Conservation (phyloP, 1,139 yeast species). For the Blastobotrys proliferans region DNA sequence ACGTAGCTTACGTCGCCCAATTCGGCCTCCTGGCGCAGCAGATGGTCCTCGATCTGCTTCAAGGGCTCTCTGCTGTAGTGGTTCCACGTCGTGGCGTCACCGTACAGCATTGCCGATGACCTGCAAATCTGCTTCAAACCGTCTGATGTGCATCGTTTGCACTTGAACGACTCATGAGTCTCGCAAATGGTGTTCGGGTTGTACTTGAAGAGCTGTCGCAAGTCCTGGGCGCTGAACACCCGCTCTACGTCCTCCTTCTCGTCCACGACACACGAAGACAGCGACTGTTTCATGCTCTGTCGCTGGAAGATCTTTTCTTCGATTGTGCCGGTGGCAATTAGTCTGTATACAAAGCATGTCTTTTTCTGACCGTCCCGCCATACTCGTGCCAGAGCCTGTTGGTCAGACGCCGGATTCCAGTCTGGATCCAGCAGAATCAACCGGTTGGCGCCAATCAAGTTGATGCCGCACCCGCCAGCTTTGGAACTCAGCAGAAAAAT, state of each 20-base stretch:
- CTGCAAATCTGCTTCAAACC: slow-evolving; percentile 56
- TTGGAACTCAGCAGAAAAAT: slow-evolving; percentile 86
- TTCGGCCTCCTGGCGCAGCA: slow-evolving; percentile 67
- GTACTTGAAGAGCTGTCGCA: slow-evolving; percentile 71
- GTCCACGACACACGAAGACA: slow-evolving; percentile 95
- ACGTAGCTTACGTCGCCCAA: slow-evolving; percentile 76
- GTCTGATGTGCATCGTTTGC: slow-evolving; percentile 67
- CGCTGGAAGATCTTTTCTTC: slow-evolving; percentile 96
- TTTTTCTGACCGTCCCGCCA: slow-evolving; percentile 99
- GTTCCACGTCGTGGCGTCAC: slow-evolving; percentile 98
- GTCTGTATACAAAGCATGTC: slow-evolving; percentile 90
- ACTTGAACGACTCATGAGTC: slow-evolving; percentile 88
- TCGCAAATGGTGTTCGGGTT: slow-evolving; percentile 71
- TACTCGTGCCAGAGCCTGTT: slow-evolving; percentile 94
- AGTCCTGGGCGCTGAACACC: slow-evolving; percentile 75
- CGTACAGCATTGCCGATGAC: slow-evolving; percentile 89
- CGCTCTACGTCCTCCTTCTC: slow-evolving; percentile 95
- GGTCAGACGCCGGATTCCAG: slow-evolving; percentile 99
- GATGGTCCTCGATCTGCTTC: slow-evolving; percentile 64
- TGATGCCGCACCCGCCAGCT: slow-evolving; percentile 99
- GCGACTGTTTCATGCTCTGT: slow-evolving; percentile 91
- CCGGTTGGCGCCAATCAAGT: slow-evolving; percentile 92
- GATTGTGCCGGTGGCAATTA: slow-evolving; percentile 90
- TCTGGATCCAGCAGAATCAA: slow-evolving; percentile 89
- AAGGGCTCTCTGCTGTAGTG: slow-evolving; percentile 68